These are phyloP conservation scores for Fusarium napiforme DNA, from an alignment of 2,329 filamentous ascomycete genomes.

Conservation along the genomic window DNA sequence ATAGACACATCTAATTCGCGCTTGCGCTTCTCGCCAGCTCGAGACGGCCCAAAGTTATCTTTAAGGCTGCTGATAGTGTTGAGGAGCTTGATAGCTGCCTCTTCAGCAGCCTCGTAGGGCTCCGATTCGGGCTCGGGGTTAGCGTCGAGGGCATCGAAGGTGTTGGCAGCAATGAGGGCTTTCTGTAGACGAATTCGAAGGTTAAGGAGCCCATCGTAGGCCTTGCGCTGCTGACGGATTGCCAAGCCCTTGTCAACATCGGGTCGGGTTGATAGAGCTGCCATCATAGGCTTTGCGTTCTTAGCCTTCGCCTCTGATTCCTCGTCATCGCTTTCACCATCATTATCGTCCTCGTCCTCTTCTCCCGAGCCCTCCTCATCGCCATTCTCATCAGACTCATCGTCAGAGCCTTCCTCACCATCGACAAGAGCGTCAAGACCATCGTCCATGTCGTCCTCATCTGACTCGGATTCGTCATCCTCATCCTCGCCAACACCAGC, in stretches of 20 bases:
- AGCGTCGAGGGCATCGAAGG: constrained; percentile 64
- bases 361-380: constrained; percentile 52
- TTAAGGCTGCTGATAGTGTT: constrained; percentile 80
- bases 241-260: constrained; percentile 88
- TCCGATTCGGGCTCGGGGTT: constrained; percentile 54
- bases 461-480: constrained; percentile 50
- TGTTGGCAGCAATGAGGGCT: constrained; percentile 83
- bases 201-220: constrained; percentile 90
- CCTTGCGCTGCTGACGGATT: constrained; percentile 84
- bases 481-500: constrained; percentile 50
- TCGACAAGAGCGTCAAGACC: constrained; percentile 50
- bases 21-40: constrained; percentile 71
- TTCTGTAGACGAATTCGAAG: constrained; percentile 94
- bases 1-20: constrained; percentile 64
- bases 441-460: constrained; percentile 53
- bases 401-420: constrained; percentile 48
- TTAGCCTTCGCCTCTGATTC: constrained; percentile 39
- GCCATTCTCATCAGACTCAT: constrained; percentile 51
- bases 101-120: constrained; percentile 81
- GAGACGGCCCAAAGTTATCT: constrained; percentile 65
- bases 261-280: constrained; percentile 46
- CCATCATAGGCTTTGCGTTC: constrained; percentile 49
- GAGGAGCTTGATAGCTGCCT: constrained; percentile 86
- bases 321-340: constrained; percentile 51
- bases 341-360: constrained; percentile 52